phyloP scores from a whole-genome alignment of 2,329 filamentous ascomycete genomes.

The Fusarium sterilihyphosum region DNA sequence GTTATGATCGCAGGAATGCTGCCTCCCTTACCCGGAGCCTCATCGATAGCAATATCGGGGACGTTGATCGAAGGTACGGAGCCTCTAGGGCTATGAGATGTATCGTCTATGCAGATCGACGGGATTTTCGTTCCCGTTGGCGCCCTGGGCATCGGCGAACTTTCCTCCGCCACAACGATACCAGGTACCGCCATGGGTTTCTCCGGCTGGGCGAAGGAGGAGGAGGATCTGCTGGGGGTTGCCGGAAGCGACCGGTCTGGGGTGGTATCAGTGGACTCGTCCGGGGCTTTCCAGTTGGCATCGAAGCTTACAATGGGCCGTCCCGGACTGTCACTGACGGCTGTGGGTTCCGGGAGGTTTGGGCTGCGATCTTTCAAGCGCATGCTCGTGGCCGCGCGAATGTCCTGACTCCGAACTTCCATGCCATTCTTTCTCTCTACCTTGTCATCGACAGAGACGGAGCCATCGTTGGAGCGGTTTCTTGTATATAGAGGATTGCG shows the following conservation, averaged over 20 bases:
- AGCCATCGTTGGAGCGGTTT: constrained; percentile 60
- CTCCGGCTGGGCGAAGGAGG: constrained; percentile 42
- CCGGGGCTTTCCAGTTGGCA: constrained; percentile 79
- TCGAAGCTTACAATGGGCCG: constrained; percentile 98
- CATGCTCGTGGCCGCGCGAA: constrained; percentile 90
- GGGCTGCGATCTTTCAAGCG: constrained; percentile 84
- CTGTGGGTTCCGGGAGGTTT: constrained; percentile 87
- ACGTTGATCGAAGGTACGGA: constrained; percentile 52
- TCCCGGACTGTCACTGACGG: constrained; percentile 89
- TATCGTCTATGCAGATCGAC: constrained; percentile 49
- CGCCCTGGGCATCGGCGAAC: constrained; percentile 47
- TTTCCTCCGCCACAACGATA: constrained; percentile 64
- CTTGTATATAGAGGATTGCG: constrained; percentile 82
- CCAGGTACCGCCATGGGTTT: constrained; percentile 59
- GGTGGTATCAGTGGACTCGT: constrained; percentile 75
- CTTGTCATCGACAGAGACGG: constrained; percentile 51
- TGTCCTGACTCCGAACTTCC: constrained; percentile 87
- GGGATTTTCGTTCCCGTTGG: constrained; percentile 46
- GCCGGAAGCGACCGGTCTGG: constrained; percentile 52
- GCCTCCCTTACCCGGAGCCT: constrained; percentile 40
- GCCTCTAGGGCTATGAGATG: constrained; percentile 35
- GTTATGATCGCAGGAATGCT: constrained; percentile 58
- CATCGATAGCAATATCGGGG: constrained; percentile 61
- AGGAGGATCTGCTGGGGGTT: constrained; percentile 38
- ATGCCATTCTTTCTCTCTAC: constrained; percentile 77